Evolutionary conservation across 768 basidiomycete genomes (phyloP).

Genomic region (Mycena filopes): DNA sequence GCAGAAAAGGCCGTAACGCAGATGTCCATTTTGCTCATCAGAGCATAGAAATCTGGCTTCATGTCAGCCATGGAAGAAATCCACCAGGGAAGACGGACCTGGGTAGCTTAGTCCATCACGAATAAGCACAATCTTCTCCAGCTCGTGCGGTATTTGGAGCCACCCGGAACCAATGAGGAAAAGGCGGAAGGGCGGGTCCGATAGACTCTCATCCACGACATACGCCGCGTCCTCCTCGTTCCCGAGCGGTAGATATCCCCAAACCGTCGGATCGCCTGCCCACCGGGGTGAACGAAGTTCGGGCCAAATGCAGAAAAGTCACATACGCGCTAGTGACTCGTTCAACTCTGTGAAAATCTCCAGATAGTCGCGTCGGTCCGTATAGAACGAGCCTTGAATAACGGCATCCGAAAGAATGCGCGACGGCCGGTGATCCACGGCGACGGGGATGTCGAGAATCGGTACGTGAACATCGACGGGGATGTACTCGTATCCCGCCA

Average conservation of each 20-base stretch:
- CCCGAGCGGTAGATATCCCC: constrained; percentile 49
- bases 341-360: constrained; percentile 48
- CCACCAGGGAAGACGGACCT: constrained; percentile 19
- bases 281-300: background rate
- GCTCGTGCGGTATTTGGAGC: constrained; percentile 46
- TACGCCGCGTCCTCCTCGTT: constrained; percentile 34
- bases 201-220: constrained; percentile 36
- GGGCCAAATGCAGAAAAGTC: background rate
- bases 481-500: constrained; percentile 47
- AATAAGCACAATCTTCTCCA: constrained; percentile 50
- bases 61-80: background rate
- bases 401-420: constrained; percentile 50
- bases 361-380: constrained; percentile 48
- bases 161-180: constrained; percentile 47
- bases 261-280: constrained; percentile 47
- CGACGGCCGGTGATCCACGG: constrained; percentile 35
- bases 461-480: constrained; percentile 50
- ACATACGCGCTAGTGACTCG: constrained; percentile 44
- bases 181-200: constrained; percentile 46
- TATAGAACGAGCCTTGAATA: constrained; percentile 51
- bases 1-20: constrained; percentile 52
- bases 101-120: constrained; percentile 47
- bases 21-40: constrained; percentile 52
- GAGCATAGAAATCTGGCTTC: constrained; percentile 44
- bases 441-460: constrained; percentile 44